Percentiles rank a stretch among this genome's conserved stretches.
phyloP scores from a whole-genome alignment of 106 monocot species.

The Platanthera guangdongensis region DNA sequence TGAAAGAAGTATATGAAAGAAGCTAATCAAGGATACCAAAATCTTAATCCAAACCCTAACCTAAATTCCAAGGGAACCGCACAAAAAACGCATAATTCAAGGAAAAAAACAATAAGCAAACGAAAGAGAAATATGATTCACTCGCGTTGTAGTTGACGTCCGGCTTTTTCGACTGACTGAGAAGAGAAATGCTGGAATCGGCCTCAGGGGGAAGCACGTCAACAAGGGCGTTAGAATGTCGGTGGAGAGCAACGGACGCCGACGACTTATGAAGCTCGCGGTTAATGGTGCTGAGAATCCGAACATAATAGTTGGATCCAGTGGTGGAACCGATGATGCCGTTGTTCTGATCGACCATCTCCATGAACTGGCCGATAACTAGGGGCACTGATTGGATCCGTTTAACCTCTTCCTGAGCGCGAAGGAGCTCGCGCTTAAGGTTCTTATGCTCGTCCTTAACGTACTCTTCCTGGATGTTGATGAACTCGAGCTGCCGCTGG shows the following conservation, averaged over 20 bases:
- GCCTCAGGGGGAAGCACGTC: conserved; percentile 94
- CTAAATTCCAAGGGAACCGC: background rate
- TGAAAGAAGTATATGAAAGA: background rate
- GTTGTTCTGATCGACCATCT: conserved; percentile 98
- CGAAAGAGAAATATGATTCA: background rate
- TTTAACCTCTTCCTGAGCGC: conserved; percentile 99
- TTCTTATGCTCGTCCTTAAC: conserved; percentile 99
- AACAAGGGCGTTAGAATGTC: conserved; percentile 93
- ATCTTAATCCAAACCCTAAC: background rate
- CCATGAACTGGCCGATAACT: conserved; percentile 99
- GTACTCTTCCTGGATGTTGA: conserved; percentile 97
- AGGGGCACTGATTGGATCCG: conserved; percentile 97
- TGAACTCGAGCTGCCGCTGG: conserved; percentile 84
- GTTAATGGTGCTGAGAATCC: conserved; percentile 92
- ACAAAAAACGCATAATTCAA: no score
- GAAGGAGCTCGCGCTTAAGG: conserved; percentile 92
- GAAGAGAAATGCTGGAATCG: conserved; percentile 79
- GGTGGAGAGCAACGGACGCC: conserved; percentile 87
- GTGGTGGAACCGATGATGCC: conserved; percentile 97
- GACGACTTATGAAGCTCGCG: conserved; percentile 87
- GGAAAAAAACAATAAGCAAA: background rate
- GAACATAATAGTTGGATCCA: conserved; percentile 92
- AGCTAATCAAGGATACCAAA: background rate
- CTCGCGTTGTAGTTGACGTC: conserved; percentile 61
- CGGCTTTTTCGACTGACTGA: conserved; percentile 62